A percentile compares a stretch with the other conserved stretches of the same genome.
These are phyloP conservation scores for Gaeumannomyces sp. DNA, from an alignment of 2,329 filamentous ascomycete genomes.

Conservation along the genomic window DNA sequence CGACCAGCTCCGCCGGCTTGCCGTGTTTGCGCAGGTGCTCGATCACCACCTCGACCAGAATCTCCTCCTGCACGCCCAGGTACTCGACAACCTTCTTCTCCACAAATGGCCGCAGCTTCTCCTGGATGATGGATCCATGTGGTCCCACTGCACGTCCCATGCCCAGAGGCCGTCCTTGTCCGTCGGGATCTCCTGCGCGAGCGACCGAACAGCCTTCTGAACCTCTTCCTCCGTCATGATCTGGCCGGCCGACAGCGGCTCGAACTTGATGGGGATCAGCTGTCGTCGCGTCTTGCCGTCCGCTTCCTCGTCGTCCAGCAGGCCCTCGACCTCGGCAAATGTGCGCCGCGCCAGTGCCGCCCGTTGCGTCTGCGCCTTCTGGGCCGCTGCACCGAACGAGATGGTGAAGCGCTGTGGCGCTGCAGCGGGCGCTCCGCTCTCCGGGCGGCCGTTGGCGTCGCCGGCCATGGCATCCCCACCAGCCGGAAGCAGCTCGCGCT, in stretches of 20 bases:
- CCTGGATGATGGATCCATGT: constrained; percentile 73
- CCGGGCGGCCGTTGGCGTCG: constrained; percentile 26
- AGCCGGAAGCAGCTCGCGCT: constrained; percentile 55
- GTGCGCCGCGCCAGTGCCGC: constrained; percentile 62
- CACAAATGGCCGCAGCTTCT: constrained; percentile 89
- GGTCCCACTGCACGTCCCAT: constrained; percentile 93
- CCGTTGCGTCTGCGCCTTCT: constrained; percentile 57
- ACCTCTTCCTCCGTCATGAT: constrained; percentile 81
- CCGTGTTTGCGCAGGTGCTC: constrained; percentile 74
- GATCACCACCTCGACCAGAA: constrained; percentile 88
- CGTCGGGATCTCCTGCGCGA: constrained; percentile 85
- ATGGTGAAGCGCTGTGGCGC: constrained; percentile 83
- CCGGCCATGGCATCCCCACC: constrained; percentile 13
- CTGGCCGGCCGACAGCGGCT: constrained; percentile 51
- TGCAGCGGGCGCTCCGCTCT: constrained; percentile 16
- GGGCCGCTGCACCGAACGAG: constrained; percentile 81
- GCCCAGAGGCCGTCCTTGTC: constrained; percentile 82
- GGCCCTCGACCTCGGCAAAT: constrained; percentile 86
- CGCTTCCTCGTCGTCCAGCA: constrained; percentile 93
- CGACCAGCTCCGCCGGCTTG: constrained; percentile 72
- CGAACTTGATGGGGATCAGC: constrained; percentile 77
- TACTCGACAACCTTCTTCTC: constrained; percentile 98
- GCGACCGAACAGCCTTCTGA: constrained; percentile 68
- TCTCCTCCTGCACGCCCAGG: constrained; percentile 90
- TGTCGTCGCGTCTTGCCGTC: constrained; percentile 61